These are phyloP conservation scores for Phytophthora palmivora DNA, from an alignment of 352 stramenopile genomes.

Conservation along the genomic window DNA sequence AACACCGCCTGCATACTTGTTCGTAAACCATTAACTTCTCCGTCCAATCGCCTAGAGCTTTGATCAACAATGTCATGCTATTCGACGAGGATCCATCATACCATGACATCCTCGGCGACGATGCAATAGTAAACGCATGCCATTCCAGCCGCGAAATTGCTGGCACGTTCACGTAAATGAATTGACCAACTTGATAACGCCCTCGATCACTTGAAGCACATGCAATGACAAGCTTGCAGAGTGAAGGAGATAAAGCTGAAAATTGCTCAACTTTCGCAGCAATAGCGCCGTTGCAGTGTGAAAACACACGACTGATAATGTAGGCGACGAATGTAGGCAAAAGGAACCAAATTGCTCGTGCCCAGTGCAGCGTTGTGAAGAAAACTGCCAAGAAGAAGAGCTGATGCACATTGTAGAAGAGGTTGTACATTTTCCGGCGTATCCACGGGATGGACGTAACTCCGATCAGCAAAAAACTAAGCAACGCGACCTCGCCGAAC, in stretches of 20 bases:
- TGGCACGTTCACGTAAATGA: slow-evolving; percentile 56
- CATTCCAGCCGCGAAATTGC: slow-evolving; percentile 50
- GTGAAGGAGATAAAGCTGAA: slow-evolving; percentile 21
- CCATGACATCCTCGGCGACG: slow-evolving; percentile 31
- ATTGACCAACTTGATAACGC: slow-evolving; percentile 42
- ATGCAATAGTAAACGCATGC: slow-evolving; percentile 60
- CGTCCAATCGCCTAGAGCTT: slow-evolving; percentile 56
- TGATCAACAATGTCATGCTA: slow-evolving; percentile 51
- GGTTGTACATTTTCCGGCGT: slow-evolving; percentile 43
- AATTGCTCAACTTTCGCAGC: slow-evolving; percentile 36
- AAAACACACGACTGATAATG: slow-evolving; percentile 41
- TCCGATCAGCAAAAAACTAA: slow-evolving; percentile 49
- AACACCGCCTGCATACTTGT: slow-evolving; percentile 20
- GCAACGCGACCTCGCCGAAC: slow-evolving; percentile 49
- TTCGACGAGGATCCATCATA: slow-evolving; percentile 11
- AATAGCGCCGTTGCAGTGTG: slow-evolving; percentile 30
- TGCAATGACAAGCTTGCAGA: slow-evolving; percentile 47
- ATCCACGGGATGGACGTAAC: slow-evolving; percentile 48
- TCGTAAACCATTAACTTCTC: slow-evolving; percentile 43
- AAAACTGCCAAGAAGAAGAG: slow-evolving; percentile 46
- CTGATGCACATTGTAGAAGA: slow-evolving; percentile 60
- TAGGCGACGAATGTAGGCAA: slow-evolving; percentile 45
- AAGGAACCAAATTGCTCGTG: slow-evolving; percentile 40
- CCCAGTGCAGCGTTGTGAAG: slow-evolving; percentile 50
- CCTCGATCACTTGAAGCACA: not conserved